phyloP scores from a whole-genome alignment of 192 early-diverging fungal species.

The Podochytrium sp. region DNA sequence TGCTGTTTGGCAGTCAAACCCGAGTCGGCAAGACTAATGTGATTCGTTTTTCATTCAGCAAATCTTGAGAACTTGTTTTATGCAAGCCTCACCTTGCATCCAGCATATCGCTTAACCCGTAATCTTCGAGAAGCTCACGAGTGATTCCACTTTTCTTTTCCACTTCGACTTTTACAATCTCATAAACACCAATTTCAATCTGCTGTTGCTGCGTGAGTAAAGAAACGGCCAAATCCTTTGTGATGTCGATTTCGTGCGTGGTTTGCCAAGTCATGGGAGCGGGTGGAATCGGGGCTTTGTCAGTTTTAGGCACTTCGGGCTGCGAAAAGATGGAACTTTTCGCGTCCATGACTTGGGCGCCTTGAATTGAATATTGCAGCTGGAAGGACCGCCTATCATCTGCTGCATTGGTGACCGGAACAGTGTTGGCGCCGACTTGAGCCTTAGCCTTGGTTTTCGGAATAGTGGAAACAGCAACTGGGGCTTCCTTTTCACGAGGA shows the following conservation, averaged over 20 bases:
- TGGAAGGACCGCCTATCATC: constrained; percentile 11
- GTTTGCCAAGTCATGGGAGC: not conserved
- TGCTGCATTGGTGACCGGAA: not conserved
- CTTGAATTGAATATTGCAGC: constrained; percentile 8
- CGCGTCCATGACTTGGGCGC: not conserved
- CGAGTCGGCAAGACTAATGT: constrained; percentile 5
- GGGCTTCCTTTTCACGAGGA: not conserved
- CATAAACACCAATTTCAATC: constrained; percentile 1
- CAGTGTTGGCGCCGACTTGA: not conserved
- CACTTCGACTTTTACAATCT: constrained; percentile 13
- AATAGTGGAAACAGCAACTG: not conserved
- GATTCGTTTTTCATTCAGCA: not conserved
- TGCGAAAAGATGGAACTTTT: constrained; percentile 7
- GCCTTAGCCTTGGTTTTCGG: not conserved
- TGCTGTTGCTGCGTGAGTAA: not conserved
- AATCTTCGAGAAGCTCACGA: constrained; percentile 9
- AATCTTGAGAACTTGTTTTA: no score
- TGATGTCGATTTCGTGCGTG: constrained; percentile 1
- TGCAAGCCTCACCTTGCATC: not conserved
- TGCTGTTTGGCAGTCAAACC: constrained; percentile 6
- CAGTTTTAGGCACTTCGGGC: not conserved
- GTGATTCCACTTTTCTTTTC: constrained; percentile 19
- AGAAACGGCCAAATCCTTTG: not conserved
- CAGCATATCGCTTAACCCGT: not conserved
- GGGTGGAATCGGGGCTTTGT: not conserved